Percentiles rank a stretch among this genome's conserved stretches.
phyloP scores from a whole-genome alignment of 768 basidiomycete species.

The Suillus clintonianus region DNA sequence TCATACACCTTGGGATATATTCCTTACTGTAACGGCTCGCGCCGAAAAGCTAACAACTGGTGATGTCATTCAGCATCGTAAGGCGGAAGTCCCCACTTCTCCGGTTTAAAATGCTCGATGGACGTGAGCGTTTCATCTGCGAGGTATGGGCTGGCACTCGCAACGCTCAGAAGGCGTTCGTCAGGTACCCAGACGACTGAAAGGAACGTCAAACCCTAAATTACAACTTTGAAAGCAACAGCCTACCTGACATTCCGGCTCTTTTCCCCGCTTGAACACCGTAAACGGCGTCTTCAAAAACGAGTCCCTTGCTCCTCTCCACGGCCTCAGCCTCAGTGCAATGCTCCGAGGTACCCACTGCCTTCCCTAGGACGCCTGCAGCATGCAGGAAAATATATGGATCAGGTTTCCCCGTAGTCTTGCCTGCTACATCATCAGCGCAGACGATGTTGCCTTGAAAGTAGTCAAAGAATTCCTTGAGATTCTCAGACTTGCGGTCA shows the following conservation, averaged over 20 bases:
- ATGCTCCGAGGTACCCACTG: slow-evolving; percentile 49
- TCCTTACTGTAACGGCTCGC: neutral
- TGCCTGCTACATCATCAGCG: slow-evolving; percentile 62
- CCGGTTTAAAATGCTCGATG: slow-evolving; percentile 74
- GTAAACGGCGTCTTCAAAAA: slow-evolving; percentile 81
- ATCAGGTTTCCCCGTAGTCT: slow-evolving; percentile 71
- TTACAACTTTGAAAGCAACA: neutral
- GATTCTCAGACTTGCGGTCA: slow-evolving; percentile 65
- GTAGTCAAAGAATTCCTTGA: slow-evolving; percentile 54
- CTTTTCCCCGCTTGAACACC: slow-evolving; percentile 81
- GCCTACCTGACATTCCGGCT: slow-evolving; percentile 83
- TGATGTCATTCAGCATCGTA: slow-evolving; percentile 34
- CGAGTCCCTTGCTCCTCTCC: slow-evolving; percentile 65
- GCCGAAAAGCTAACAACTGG: neutral
- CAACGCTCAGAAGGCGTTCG: slow-evolving; percentile 55
- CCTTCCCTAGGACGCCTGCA: slow-evolving; percentile 57
- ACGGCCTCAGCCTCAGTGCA: slow-evolving; percentile 36
- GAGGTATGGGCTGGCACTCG: slow-evolving; percentile 47
- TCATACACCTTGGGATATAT: neutral
- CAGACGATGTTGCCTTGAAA: slow-evolving; percentile 71
- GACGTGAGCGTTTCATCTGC: slow-evolving; percentile 63
- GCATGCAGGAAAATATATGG: slow-evolving; percentile 83
- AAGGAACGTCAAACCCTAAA: slow-evolving; percentile 1
- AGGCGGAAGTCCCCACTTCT: slow-evolving; percentile 81
- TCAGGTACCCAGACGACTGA: slow-evolving; percentile 89